A percentile compares a stretch with the other conserved stretches of the same genome.
Evolutionary conservation across 148 eudicot genomes (phyloP).

Genomic region (Dysphania ambrosioides): DNA sequence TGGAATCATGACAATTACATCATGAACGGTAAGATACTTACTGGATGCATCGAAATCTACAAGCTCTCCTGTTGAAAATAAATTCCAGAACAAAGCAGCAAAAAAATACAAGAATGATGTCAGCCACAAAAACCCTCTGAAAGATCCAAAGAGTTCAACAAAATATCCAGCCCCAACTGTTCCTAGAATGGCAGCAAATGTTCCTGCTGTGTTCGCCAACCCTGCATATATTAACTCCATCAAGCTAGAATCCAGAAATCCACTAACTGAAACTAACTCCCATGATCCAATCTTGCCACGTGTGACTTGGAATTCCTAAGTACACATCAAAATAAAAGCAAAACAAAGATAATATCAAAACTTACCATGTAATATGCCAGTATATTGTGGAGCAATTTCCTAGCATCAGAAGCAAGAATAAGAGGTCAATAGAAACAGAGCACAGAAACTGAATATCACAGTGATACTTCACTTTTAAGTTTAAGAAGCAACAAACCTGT

Average conservation of each 20-base stretch:
- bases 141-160: slow-evolving; percentile 74
- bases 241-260: neutral
- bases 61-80: slow-evolving; percentile 75
- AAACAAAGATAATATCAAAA: neutral
- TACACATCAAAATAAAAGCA: neutral
- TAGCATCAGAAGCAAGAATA: slow-evolving; percentile 27
- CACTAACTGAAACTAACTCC: neutral
- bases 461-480: neutral
- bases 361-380: slow-evolving; percentile 89
- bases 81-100: slow-evolving; percentile 68
- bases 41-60: slow-evolving; percentile 62
- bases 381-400: slow-evolving; percentile 93
- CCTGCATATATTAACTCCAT: slow-evolving; percentile 38
- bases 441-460: slow-evolving; percentile 5
- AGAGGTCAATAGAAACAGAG: slow-evolving; percentile 12
- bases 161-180: slow-evolving; percentile 90
- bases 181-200: slow-evolving; percentile 78
- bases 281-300: neutral
- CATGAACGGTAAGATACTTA: slow-evolving; percentile 18
- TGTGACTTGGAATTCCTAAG: neutral
- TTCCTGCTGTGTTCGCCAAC: slow-evolving; percentile 79
- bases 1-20: neutral
- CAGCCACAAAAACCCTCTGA: slow-evolving; percentile 74
- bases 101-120: slow-evolving; percentile 62
- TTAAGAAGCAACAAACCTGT: slow-evolving; percentile 52